These are phyloP conservation scores for Primulina tabacum DNA, from an alignment of 257 asterid genomes.

Conservation along the genomic window DNA sequence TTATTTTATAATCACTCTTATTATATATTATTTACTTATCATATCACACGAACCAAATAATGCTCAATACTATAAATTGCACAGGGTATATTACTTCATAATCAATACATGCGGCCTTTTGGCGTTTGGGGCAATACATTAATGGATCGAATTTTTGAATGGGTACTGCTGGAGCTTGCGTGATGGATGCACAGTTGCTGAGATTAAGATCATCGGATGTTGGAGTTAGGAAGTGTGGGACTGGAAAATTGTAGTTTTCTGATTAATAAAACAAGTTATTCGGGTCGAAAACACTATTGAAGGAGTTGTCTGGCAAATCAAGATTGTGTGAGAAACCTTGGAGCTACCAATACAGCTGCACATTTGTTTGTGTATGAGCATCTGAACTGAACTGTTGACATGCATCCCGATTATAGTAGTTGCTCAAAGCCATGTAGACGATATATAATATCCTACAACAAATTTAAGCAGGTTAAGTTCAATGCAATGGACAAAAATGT, in stretches of 20 bases:
- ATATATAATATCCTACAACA: neutral
- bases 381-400: neutral
- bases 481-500: no score
- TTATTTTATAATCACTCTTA: no score
- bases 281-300: neutral
- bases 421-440: conserved; percentile 39
- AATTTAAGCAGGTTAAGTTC: no score
- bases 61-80: no score
- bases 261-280: conserved; percentile 11
- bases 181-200: neutral
- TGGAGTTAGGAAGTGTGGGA: conserved; percentile 1
- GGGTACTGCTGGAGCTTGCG: conserved; percentile 17
- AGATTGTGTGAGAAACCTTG: neutral
- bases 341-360: conserved; percentile 13
- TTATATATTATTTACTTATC: no score
- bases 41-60: no score
- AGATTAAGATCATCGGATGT: neutral
- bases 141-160: conserved; percentile 15
- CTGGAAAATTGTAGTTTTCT: no score
- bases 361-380: no score
- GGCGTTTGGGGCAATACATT: conserved; percentile 26
- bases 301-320: conserved; percentile 10
- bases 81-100: conserved; percentile 7
- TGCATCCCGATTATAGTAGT: conserved; percentile 35
- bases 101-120: conserved; percentile 15